Evolutionary conservation across 148 eudicot genomes (phyloP), one percentile per base, ranked within the genome.

Genomic region (Nepenthes mirabilis): DNA sequence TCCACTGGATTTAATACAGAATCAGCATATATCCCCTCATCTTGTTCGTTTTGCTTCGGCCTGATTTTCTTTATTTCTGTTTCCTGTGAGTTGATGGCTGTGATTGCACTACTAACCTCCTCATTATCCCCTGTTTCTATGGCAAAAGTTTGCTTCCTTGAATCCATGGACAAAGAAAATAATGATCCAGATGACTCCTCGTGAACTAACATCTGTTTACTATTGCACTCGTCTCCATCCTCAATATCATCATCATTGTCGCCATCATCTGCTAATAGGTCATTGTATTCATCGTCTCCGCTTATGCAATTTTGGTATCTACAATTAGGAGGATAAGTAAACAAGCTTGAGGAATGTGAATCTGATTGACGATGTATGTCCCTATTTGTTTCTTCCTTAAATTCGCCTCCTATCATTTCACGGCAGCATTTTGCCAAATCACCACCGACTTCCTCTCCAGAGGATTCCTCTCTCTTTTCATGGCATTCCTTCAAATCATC

Each of bases 141-240:
- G 40, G 64, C 78, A 33, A 73, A 66, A 5, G 50, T 64, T 14
- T 74, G 76, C 55, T 73, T 80, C 59, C 77, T 84, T 0, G 87
- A 82, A n/a, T 80, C 79, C 6, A 82, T 23, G 0, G 91, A 82
- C 47, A 84, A 68, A 2, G 90, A 82, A 63, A 88, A 84, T 59
- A 80, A 63, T 5, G 52, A 49, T n/a, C 69, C 82, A 52, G 82
- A 75, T n/a, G 80, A 70, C 43, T 73, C 74, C 32, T 68, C 71
- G 11, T 73, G 23, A 60, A 9, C 64, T 6, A 33, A 32, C 8
- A 5, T 49, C 14, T 64, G 34, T 14, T 58, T 62, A 56, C 23
- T 50, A 4, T 49, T 49, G 3, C 0, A 6, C 11, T 66, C 53
- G 32, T 65, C 63, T 13, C 62, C 70, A 0, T 55, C 64, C 36